Conservation (phyloP, 495 filamentous ascomycete species). For the Aspergillus asperescens region DNA sequence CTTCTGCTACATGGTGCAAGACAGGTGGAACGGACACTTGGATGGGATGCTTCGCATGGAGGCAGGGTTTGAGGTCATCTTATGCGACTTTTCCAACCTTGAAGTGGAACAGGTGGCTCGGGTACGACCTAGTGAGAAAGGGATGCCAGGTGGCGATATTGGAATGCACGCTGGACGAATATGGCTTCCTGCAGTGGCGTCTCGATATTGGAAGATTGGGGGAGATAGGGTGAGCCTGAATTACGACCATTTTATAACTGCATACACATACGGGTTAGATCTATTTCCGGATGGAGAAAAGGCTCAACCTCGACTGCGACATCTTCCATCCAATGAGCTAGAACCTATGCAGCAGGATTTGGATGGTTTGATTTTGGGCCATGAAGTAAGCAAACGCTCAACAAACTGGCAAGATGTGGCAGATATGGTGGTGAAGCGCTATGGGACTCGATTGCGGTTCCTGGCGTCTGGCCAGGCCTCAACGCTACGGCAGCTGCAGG, state of each 20-base stretch:
- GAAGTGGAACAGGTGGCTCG: slow-evolving; percentile 27
- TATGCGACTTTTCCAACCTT: slow-evolving; percentile 54
- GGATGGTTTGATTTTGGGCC: slow-evolving; percentile 29
- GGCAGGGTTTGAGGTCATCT: slow-evolving; percentile 63
- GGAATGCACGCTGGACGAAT: not conserved
- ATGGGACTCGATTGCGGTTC: slow-evolving; percentile 47
- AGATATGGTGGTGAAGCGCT: slow-evolving; percentile 58
- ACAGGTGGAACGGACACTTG: slow-evolving; percentile 45
- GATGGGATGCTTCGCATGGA: slow-evolving; percentile 64
- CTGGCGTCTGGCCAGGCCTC: slow-evolving; percentile 37
- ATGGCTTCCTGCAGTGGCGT: slow-evolving; percentile 40
- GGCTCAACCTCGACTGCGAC: slow-evolving; percentile 44
- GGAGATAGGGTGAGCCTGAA: slow-evolving; percentile 50
- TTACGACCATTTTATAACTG: slow-evolving; percentile 57
- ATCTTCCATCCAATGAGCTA: slow-evolving; percentile 34
- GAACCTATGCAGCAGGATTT: slow-evolving; percentile 40
- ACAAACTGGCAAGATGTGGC: slow-evolving; percentile 57
- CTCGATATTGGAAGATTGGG: slow-evolving; percentile 57
- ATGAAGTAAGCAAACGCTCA: slow-evolving; percentile 14
- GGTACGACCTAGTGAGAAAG: slow-evolving; percentile 21
- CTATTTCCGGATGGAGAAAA: slow-evolving; percentile 32
- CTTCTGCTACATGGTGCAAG: slow-evolving; percentile 45
- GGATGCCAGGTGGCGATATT: slow-evolving; percentile 8
- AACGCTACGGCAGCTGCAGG: slow-evolving; percentile 30
- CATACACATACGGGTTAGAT: slow-evolving; percentile 50